phyloP scores from a whole-genome alignment of 208 protist genomes.

The Acanthamoeba culbertsoni region DNA sequence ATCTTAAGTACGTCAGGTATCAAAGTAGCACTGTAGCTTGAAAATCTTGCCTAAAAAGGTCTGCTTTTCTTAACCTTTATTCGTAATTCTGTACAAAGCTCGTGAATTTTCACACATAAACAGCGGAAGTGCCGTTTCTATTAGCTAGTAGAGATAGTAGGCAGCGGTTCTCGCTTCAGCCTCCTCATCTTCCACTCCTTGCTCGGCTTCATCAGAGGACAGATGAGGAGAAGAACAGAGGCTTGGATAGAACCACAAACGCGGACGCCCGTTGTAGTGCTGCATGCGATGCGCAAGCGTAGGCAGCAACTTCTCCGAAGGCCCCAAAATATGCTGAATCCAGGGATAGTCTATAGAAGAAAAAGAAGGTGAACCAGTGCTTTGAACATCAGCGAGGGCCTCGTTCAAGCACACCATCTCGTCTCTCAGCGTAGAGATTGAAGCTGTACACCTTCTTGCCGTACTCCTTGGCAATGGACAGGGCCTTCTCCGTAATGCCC shows the following conservation, averaged over 20 bases:
- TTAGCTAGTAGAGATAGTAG: no score
- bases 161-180: no score
- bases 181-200: no score
- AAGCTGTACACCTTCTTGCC: conserved; percentile 34
- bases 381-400: not conserved
- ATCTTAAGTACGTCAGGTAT: no score
- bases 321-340: conserved; percentile 8
- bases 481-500: not conserved
- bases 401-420: not conserved
- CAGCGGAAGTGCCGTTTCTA: no score
- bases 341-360: not conserved
- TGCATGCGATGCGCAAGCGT: conserved; percentile 2
- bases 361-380: not conserved
- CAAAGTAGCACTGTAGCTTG: no score
- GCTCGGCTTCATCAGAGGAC: no score
- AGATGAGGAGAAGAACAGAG: no score
- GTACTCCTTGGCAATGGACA: not conserved
- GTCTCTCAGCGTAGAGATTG: conserved; percentile 20
- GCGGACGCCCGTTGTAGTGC: not conserved
- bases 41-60: no score
- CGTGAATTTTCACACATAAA: no score
- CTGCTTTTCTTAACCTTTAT: no score
- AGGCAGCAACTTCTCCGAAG: not conserved
- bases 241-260: not conserved
- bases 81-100: no score